Conservation (phyloP, 2,329 filamentous ascomycete species). For the Sarocladium brachiariae region DNA sequence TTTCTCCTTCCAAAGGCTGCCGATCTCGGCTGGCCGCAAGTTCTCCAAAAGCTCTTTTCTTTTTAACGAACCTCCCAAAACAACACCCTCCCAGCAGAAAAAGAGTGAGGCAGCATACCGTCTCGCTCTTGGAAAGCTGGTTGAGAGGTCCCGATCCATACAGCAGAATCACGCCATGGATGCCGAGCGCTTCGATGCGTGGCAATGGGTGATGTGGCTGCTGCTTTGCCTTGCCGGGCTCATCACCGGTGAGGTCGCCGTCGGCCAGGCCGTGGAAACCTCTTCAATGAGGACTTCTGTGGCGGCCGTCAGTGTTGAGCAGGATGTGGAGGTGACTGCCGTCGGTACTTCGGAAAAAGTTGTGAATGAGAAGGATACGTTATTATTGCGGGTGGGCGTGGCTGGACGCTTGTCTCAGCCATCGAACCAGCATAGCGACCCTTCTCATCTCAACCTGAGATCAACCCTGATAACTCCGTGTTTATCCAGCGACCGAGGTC, state of each 20-base stretch:
- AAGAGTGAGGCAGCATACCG: background rate
- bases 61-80: background rate
- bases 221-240: constrained; percentile 7
- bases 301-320: background rate
- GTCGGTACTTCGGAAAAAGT: constrained; percentile 2
- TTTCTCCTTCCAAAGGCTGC: constrained; percentile 7
- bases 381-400: background rate
- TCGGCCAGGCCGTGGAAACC: background rate
- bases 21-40: constrained; percentile 10
- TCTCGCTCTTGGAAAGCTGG: constrained; percentile 7
- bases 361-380: background rate
- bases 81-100: background rate
- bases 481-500: constrained; percentile 8
- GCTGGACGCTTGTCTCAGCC: background rate
- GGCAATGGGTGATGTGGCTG: constrained; percentile 10
- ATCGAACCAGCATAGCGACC: background rate
- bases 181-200: constrained; percentile 8
- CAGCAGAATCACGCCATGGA: constrained; percentile 1
- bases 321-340: constrained; percentile 9
- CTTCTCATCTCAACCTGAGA: constrained; percentile 5
- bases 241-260: constrained; percentile 5
- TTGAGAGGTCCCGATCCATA: background rate
- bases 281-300: constrained; percentile 2
- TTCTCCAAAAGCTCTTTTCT: constrained; percentile 5
- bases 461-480: constrained; percentile 1